phyloP scores from a whole-genome alignment of 2,329 filamentous ascomycete species.

The Massarina eburnea region DNA sequence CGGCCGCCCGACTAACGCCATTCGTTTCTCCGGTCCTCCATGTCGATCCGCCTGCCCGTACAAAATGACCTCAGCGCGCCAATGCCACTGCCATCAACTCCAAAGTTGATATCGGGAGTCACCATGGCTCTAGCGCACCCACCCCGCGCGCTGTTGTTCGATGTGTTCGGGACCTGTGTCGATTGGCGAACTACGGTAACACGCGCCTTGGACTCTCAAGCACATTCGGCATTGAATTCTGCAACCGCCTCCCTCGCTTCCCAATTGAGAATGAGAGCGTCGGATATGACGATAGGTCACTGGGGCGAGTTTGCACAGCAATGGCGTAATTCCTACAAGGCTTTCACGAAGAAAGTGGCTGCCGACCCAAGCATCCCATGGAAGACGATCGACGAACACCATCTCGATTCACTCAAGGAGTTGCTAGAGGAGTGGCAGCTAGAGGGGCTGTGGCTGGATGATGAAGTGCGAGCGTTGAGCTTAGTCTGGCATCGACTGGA shows the following conservation, averaged over 20 bases:
- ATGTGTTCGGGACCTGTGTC: slow-evolving; percentile 79
- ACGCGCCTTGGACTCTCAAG: slow-evolving; percentile 57
- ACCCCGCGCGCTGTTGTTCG: slow-evolving; percentile 67
- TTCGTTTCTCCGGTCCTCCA: background rate
- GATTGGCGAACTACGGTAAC: slow-evolving; percentile 73
- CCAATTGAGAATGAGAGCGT: slow-evolving; percentile 51
- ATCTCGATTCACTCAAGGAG: slow-evolving; percentile 62
- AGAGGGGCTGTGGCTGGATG: slow-evolving; percentile 57
- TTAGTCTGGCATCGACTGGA: slow-evolving; percentile 71
- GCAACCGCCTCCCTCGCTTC: slow-evolving; percentile 49
- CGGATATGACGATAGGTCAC: slow-evolving; percentile 56
- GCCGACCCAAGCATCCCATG: slow-evolving; percentile 52
- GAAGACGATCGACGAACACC: slow-evolving; percentile 73
- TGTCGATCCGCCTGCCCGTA: background rate
- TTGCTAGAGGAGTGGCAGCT: slow-evolving; percentile 62
- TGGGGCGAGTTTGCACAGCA: slow-evolving; percentile 68
- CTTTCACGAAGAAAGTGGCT: slow-evolving; percentile 61
- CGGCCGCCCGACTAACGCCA: no score
- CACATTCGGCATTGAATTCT: slow-evolving; percentile 52
- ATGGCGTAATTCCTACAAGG: slow-evolving; percentile 67
- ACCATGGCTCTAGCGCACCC: slow-evolving; percentile 28
- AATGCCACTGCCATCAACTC: slow-evolving; percentile 6
- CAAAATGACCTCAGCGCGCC: slow-evolving; percentile 5
- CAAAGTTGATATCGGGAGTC: slow-evolving; percentile 9
- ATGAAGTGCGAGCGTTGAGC: slow-evolving; percentile 48